A percentile compares a stretch with the other conserved stretches of the same genome.
Evolutionary conservation across 2,329 filamentous ascomycete genomes (phyloP).

Genomic region (Aureobasidium sp.): DNA sequence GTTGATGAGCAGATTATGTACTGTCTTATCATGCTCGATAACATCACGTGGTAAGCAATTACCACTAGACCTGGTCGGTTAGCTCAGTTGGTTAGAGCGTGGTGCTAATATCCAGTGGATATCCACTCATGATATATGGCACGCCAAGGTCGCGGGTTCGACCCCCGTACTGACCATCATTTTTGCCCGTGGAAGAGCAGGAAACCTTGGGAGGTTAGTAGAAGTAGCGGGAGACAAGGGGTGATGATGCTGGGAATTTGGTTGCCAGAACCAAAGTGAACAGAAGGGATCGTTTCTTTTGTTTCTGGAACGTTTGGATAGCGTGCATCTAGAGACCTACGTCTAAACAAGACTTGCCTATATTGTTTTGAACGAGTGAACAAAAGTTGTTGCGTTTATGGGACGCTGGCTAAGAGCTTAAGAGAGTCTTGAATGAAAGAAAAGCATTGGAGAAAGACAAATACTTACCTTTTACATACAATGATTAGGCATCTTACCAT

Average conservation of each 20-base stretch:
- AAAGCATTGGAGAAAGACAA: neutral
- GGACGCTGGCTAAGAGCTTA: neutral
- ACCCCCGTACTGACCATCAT: conserved; percentile 1
- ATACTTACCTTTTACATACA: neutral
- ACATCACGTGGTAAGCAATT: neutral
- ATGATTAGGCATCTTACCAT: neutral
- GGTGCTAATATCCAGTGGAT: neutral
- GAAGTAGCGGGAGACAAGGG: neutral
- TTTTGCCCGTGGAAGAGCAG: neutral
- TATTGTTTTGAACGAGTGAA: neutral
- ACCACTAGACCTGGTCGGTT: neutral
- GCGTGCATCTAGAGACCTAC: neutral
- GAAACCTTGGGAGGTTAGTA: neutral
- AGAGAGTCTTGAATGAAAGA: neutral
- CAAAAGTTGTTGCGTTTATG: neutral
- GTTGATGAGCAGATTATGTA: neutral
- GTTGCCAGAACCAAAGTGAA: neutral
- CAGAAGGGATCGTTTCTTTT: neutral
- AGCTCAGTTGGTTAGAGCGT: conserved; percentile 10
- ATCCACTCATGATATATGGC: neutral
- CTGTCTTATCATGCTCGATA: too few species aligned
- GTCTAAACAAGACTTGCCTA: neutral
- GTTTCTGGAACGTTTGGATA: neutral
- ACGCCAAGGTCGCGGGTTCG: conserved; percentile 7
- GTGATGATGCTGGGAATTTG: neutral